These are phyloP conservation scores for Plasmodium vivax DNA, from an alignment of 169 alveolate species.

Conservation along the genomic window DNA sequence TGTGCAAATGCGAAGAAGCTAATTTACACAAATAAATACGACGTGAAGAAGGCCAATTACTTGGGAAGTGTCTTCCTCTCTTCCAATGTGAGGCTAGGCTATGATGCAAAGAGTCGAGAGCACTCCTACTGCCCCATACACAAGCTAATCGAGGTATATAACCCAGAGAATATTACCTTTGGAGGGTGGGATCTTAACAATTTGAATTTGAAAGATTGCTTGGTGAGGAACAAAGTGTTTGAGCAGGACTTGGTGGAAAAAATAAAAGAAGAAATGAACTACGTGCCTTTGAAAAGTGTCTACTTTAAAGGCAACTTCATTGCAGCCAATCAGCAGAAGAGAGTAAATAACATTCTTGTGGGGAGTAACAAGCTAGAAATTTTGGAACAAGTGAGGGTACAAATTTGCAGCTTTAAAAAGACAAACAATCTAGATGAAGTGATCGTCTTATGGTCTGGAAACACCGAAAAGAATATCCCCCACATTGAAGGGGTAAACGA, in stretches of 20 bases:
- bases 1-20: conserved; percentile 88
- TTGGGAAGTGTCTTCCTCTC: conserved; percentile 89
- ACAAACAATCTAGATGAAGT: conserved; percentile 86
- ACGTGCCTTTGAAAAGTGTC: conserved; percentile 88
- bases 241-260: conserved; percentile 86
- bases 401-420: conserved; percentile 88
- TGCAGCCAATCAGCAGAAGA: conserved; percentile 89
- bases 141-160: conserved; percentile 87
- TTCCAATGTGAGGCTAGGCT: conserved; percentile 87
- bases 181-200: conserved; percentile 93
- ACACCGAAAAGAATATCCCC: conserved; percentile 91
- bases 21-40: conserved; percentile 89
- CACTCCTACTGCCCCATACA: conserved; percentile 88
- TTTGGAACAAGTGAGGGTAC: conserved; percentile 85
- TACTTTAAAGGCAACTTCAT: conserved; percentile 87
- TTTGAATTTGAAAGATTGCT: conserved; percentile 87
- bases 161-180: conserved; percentile 89
- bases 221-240: conserved; percentile 89
- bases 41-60: conserved; percentile 87
- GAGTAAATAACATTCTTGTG: conserved; percentile 89
- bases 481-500: conserved; percentile 83
- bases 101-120: conserved; percentile 77
- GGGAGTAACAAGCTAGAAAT: conserved; percentile 85
- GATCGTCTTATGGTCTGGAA: conserved; percentile 93
- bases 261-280: conserved; percentile 80